These are phyloP conservation scores for Zelopaecilomyces penicillatus DNA, from an alignment of 2,329 filamentous ascomycete genomes.

Conservation along the genomic window DNA sequence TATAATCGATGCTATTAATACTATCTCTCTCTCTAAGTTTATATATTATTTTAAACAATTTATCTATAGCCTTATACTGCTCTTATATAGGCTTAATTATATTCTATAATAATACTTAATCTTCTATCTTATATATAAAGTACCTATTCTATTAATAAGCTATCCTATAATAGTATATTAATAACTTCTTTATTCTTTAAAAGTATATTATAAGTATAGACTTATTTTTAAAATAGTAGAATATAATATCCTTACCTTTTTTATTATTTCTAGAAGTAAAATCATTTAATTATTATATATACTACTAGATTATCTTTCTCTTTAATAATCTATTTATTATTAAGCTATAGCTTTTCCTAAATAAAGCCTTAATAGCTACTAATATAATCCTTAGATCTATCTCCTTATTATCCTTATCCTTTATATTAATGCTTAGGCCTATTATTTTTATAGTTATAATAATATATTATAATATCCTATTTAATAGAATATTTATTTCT, in stretches of 20 bases:
- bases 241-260: too few species aligned
- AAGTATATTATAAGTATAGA: too few species aligned
- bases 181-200: slow-evolving; percentile 5
- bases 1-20: too few species aligned
- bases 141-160: slow-evolving; percentile 6
- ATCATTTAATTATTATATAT: slow-evolving; percentile 3
- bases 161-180: slow-evolving; percentile 6
- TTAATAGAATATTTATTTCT: not conserved
- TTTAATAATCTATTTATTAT: slow-evolving; percentile 6
- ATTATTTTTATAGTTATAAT: not conserved
- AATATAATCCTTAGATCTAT: too few species aligned
- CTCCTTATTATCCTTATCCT: not conserved
- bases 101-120: slow-evolving; percentile 5
- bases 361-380: too few species aligned
- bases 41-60: not conserved
- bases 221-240: too few species aligned
- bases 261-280: not conserved
- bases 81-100: slow-evolving; percentile 3
- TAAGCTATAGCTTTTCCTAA: slow-evolving; percentile 1
- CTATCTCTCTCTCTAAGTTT: not conserved
- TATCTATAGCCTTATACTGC: slow-evolving; percentile 7
- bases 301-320: too few species aligned
- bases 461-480: not conserved
- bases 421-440: not conserved
- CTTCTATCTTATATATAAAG: slow-evolving; percentile 1